Evolutionary conservation across 2,329 filamentous ascomycete genomes (phyloP).

Genomic region (Ambrosiella cleistominuta): DNA sequence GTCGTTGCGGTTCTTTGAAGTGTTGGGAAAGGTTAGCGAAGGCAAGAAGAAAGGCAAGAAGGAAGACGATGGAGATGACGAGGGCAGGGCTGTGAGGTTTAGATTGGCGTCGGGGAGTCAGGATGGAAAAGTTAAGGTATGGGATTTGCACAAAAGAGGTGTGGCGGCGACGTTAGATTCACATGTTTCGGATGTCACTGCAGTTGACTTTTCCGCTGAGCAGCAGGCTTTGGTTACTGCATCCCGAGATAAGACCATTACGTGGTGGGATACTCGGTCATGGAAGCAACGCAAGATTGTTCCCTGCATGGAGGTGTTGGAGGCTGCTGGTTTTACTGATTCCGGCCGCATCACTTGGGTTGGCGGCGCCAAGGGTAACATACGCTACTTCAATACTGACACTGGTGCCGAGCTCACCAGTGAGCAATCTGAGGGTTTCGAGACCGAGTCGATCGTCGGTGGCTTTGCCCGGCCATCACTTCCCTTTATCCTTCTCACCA

Average conservation of each 20-base stretch:
- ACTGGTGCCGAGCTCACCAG: conserved; percentile 62
- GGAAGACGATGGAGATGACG: conserved; percentile 20
- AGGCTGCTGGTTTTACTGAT: conserved; percentile 63
- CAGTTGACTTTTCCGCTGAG: conserved; percentile 59
- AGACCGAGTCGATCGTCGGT: conserved; percentile 52
- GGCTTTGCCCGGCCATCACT: conserved; percentile 48
- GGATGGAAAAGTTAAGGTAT: conserved; percentile 80
- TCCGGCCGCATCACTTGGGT: conserved; percentile 60
- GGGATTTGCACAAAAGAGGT: conserved; percentile 74
- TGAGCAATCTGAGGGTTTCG: conserved; percentile 45
- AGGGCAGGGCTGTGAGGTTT: conserved; percentile 37
- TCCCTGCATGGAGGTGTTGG: conserved; percentile 70
- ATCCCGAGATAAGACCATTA: conserved; percentile 83
- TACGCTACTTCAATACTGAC: conserved; percentile 70
- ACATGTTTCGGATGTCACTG: conserved; percentile 87
- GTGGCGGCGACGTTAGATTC: conserved; percentile 66
- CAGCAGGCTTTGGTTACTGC: conserved; percentile 66
- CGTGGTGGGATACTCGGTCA: conserved; percentile 71
- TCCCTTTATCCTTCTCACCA: conserved; percentile 60
- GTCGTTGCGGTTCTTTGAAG: conserved; percentile 78
- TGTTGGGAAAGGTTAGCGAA: conserved; percentile 31
- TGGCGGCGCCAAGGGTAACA: conserved; percentile 63
- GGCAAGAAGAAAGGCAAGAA: conserved; percentile 22
- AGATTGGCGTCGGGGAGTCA: conserved; percentile 81
- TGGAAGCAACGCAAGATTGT: conserved; percentile 74